phyloP scores from a whole-genome alignment of 148 eudicot species.

The Arbutus unedo region DNA sequence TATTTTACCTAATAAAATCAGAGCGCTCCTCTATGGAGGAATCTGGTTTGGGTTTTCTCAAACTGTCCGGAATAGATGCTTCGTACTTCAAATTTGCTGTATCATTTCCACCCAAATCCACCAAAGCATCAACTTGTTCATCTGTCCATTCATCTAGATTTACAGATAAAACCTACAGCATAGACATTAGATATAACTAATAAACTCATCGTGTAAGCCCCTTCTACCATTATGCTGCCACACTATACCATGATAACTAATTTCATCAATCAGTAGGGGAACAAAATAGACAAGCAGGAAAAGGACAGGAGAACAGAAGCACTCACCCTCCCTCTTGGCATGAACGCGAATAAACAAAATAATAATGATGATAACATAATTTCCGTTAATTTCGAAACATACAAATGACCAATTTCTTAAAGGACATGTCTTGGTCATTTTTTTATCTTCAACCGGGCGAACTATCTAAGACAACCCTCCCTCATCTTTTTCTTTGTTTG shows the following conservation, averaged over 20 bases:
- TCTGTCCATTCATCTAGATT: conserved; percentile 92
- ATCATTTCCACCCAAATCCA: conserved; percentile 78
- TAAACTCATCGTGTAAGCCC: not conserved
- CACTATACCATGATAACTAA: not conserved
- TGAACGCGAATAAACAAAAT: not conserved
- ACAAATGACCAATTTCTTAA: not conserved
- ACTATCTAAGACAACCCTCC: not conserved
- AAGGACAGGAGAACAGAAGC: not conserved
- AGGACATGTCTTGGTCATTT: not conserved
- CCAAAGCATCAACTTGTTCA: conserved; percentile 65
- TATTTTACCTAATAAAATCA: conserved; percentile 71
- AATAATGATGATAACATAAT: not conserved
- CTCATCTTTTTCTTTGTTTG: not conserved
- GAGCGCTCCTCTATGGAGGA: conserved; percentile 72
- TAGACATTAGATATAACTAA: conserved; percentile 7
- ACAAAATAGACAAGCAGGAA: not conserved
- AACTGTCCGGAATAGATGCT: conserved; percentile 56
- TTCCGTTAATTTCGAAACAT: not conserved
- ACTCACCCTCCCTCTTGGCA: not conserved
- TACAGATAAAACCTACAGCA: conserved; percentile 69
- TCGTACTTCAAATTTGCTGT: conserved; percentile 75
- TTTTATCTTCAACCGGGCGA: not conserved
- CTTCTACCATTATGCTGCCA: not conserved
- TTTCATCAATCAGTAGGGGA: not conserved
- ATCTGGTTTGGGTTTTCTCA: conserved; percentile 67